Conservation (phyloP, 257 asterid species). For the Plantago elongata region DNA sequence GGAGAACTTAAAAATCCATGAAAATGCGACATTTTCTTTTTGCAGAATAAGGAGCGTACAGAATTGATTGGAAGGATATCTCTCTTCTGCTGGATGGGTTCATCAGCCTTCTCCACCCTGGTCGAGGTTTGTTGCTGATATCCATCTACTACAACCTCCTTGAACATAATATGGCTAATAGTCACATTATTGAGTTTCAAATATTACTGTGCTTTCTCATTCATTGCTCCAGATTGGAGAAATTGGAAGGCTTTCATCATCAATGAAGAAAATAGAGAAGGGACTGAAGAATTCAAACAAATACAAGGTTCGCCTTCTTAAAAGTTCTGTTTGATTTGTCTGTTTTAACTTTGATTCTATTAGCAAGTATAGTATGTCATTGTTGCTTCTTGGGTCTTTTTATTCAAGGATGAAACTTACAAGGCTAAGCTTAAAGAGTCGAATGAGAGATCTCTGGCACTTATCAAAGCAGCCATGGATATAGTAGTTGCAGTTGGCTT, state of each 20-base stretch:
- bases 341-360: background rate
- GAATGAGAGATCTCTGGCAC: conserved; percentile 76
- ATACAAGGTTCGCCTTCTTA: conserved; percentile 46
- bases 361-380: background rate
- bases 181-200: background rate
- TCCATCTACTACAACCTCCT: conserved; percentile 8
- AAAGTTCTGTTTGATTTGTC: conserved; percentile 7
- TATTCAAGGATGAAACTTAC: conserved; percentile 61
- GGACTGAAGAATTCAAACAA: conserved; percentile 64
- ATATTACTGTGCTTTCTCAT: conserved; percentile 12
- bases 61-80: conserved; percentile 82
- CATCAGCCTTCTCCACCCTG: conserved; percentile 63
- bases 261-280: conserved; percentile 70
- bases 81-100: conserved; percentile 87
- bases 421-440: conserved; percentile 54
- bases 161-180: conserved; percentile 5
- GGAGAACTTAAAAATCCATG: background rate
- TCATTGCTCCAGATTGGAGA: conserved; percentile 57
- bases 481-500: conserved; percentile 86
- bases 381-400: conserved; percentile 6
- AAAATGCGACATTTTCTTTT: background rate
- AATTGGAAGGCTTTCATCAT: conserved; percentile 72
- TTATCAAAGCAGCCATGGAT: conserved; percentile 78
- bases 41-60: conserved; percentile 77
- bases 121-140: conserved; percentile 55